A percentile compares a stretch with the other conserved stretches of the same genome.
Evolutionary conservation across 169 alveolate genomes (phyloP).

Genomic region (Cryptosporidium bovis): DNA sequence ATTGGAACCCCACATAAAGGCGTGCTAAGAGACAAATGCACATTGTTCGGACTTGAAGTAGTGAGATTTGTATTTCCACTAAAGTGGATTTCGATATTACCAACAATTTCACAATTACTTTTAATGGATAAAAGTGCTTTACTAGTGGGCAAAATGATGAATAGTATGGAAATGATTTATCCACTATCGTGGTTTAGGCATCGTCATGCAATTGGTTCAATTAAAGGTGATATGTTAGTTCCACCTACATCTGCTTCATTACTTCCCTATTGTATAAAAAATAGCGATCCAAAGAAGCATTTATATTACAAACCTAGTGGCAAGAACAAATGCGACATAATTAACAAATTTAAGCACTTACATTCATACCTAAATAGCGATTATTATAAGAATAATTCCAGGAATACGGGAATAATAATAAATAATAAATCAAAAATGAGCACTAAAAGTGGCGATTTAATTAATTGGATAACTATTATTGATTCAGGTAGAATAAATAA

Average conservation of each 20-base stretch:
- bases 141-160: constrained; percentile 38
- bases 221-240: constrained; percentile 69
- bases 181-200: constrained; percentile 73
- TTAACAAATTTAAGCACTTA: not conserved
- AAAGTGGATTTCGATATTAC: constrained; percentile 47
- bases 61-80: constrained; percentile 19
- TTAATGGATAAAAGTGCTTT: constrained; percentile 22
- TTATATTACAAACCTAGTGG: not conserved
- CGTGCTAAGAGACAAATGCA: constrained; percentile 61
- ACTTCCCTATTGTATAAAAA: constrained; percentile 36
- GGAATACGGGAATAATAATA: not conserved
- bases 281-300: not conserved
- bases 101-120: constrained; percentile 61
- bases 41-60: constrained; percentile 52
- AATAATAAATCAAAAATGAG: not conserved
- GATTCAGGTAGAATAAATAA: constrained; percentile 5
- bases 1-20: constrained; percentile 74
- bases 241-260: constrained; percentile 74
- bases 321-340: not conserved
- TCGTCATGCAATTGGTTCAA: constrained; percentile 70
- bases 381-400: not conserved
- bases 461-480: constrained; percentile 64
- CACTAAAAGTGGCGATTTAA: constrained; percentile 3
- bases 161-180: constrained; percentile 52
- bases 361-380: not conserved